Percentiles rank a stretch among this genome's conserved stretches.
Evolutionary conservation across 768 basidiomycete genomes (phyloP).

Genomic region (Peribolospora kevripleyi): DNA sequence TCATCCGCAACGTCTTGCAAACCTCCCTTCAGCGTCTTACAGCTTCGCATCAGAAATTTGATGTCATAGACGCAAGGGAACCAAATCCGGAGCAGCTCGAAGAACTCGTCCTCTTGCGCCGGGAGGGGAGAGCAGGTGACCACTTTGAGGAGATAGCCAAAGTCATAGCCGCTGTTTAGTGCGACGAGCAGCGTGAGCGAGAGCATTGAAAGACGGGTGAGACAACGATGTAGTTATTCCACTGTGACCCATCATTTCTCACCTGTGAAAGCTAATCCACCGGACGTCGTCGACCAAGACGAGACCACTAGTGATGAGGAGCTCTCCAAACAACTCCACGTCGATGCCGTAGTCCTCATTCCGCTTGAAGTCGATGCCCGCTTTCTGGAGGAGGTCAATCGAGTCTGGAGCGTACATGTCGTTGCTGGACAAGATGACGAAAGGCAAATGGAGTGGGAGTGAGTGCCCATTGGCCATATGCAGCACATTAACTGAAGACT

Average conservation of each 20-base stretch:
- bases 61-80: slow-evolving; percentile 94
- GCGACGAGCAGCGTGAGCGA: background rate
- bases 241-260: slow-evolving; percentile 14
- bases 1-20: slow-evolving; percentile 91
- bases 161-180: slow-evolving; percentile 68
- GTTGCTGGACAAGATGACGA: slow-evolving; percentile 32
- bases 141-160: slow-evolving; percentile 91
- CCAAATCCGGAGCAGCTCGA: slow-evolving; percentile 65
- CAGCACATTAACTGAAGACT: too few relatives aligned
- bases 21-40: slow-evolving; percentile 59
- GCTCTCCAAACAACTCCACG: slow-evolving; percentile 84
- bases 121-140: slow-evolving; percentile 57
- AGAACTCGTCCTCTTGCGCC: slow-evolving; percentile 68
- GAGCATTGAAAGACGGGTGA: background rate
- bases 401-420: slow-evolving; percentile 99
- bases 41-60: slow-evolving; percentile 79
- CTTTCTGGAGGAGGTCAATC: slow-evolving; percentile 76
- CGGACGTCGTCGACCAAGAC: slow-evolving; percentile 67
- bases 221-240: background rate
- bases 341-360: slow-evolving; percentile 78
- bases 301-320: slow-evolving; percentile 86
- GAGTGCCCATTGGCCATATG: background rate
- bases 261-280: slow-evolving; percentile 99
- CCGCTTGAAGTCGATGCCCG: slow-evolving; percentile 83
- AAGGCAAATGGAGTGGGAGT: background rate